Evolutionary conservation across 208 protist genomes (phyloP), one percentile per base, ranked within the genome.

Genomic region (Phytomonas francai): DNA sequence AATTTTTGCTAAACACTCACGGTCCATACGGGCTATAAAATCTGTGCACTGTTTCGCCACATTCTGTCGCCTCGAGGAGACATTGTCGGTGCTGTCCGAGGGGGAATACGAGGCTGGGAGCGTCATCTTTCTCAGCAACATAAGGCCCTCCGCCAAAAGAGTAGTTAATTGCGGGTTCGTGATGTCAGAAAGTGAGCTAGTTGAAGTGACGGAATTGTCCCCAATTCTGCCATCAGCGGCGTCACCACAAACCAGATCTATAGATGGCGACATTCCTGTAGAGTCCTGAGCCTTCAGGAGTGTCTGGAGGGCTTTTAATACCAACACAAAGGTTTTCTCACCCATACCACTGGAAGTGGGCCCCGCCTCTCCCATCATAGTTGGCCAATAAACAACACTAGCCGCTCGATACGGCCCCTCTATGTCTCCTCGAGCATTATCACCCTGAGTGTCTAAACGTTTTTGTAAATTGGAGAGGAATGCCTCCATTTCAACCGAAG

Each of bases 381-480:
- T 51, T 51, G 42, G 42, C 42, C 42, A 51, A 22, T 51, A 51
- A 51, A 51, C 14, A 12, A 51, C 9, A 51, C 42, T 51, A n/a
- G 42, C 42, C 14, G 42, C 42, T 51, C 42, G 42, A 51, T 51
- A 51, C 42, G 42, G 14, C 16, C 42, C 42, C 42, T 51, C 14
- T 12, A 51, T 51, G 14, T 22, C 42, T 6, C 7, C 42, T 51
- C 42, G 7, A 11, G 42, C 9, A 51, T 22, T 51, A 51, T 51
- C 16, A 11, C 42, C 42, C 42, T 2, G 2, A 12, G 42, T 51
- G 42, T 51, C 42, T 51, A 19, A 51, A 51, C 42, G 42, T 22
- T 51, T 51, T 51, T 51, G 42, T 22, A 51, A 51, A 51, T 51
- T 51, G 42, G 42, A 11, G 42, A 51, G 42, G 42, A 51, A 51